Evolutionary conservation across 176 grass and related monocot genomes (phyloP), one percentile per base, ranked within the genome.

Genomic region (Metroxylon sagu): DNA sequence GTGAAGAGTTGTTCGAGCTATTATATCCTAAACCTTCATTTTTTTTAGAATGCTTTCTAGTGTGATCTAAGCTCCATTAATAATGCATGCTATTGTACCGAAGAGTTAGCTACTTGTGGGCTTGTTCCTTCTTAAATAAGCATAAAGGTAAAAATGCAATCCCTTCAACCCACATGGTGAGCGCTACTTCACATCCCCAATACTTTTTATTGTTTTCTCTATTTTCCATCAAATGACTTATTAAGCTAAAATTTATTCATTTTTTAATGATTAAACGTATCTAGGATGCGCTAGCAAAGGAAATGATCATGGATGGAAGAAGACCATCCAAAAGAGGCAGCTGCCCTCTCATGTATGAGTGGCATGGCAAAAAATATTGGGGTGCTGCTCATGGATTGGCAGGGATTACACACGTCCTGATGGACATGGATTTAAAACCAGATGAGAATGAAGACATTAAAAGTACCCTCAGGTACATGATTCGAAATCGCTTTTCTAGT

Each of bases 41-140:
- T 43, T 43, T 43, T 0, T 0, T 43, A 10, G 10, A 12, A 3
- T 43, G 35, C 35, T 43, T 12, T 43, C 10, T 10, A 43, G 35
- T 43, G 31, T 35, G 35, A 43, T n/a, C 12, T 43, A 43, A 14
- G 10, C 1, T 43, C 10, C 10, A 3, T 43, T 43, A 12, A 43
- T 43, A 6, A 43, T 43, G 35, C 10, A 2, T 43, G 62, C 59
- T 97, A 39, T 49, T 97, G 8, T 90, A 91, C 60, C 83, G 92
- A 82, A 88, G 87, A 77, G 80, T 80, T 12, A 87, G 92, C 5
- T 97, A 91, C 80, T 63, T 97, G 43, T 97, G 84, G 92, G 76
- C 92, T 72, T 97, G 92, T 51, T 85, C 75, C 72, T 91, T 97
- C 80, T 79, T 96, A 77, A 88, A 90, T 57, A 90, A 87, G 49